Base-by-base conservation (phyloP, 768 basidiomycete genomes). In the Lentinula raphanica region DNA sequence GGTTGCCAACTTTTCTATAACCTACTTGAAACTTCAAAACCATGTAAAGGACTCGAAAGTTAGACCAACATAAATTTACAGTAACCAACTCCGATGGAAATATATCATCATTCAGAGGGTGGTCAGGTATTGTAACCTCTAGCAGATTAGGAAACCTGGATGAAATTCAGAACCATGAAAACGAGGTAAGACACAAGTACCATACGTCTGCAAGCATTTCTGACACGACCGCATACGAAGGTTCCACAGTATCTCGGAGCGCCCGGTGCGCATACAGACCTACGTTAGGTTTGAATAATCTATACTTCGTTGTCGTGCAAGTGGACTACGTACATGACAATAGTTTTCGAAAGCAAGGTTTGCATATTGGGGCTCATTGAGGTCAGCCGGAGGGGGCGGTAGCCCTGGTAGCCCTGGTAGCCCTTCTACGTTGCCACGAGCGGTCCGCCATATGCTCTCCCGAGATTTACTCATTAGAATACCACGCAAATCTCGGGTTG, bases 351-450 rank as follows among this genome's bases (percentile, higher is more conserved):
- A 85, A 11, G 69, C 72, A 38, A 85, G 74, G 62, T 81, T 79
- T 8, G 76, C 75, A 69, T 75, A 85, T 29, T 75, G 71, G 4
- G 79, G 77, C 59, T 84, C 81, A 45, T 69, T 73, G 75, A 84
- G 71, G 28, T 72, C 77, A 35, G 71, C 65, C 5, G 82, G 82
- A 53, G 75, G 76, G 38, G 75, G 71, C 1, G 83, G 84, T 39
- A 84, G n/a, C n/a, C n/a, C n/a, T n/a, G n/a, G n/a, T n/a, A n/a
- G n/a, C n/a, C n/a, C n/a, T n/a, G n/a, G n/a, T n/a, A 84, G 63
- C 48, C 70, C 74, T 5, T 69, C 64, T 35, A 83, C 68, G 59
- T 76, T 76, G 29, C 65, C 67, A 28, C 76, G 72, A 32, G 77
- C 74, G 29, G 70, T 63, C 60, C 73, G 77, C 84, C 83, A 85